A percentile compares a stretch with the other conserved stretches of the same genome.
phyloP scores from a whole-genome alignment of 352 stramenopile species.

The Peronospora destructor region DNA sequence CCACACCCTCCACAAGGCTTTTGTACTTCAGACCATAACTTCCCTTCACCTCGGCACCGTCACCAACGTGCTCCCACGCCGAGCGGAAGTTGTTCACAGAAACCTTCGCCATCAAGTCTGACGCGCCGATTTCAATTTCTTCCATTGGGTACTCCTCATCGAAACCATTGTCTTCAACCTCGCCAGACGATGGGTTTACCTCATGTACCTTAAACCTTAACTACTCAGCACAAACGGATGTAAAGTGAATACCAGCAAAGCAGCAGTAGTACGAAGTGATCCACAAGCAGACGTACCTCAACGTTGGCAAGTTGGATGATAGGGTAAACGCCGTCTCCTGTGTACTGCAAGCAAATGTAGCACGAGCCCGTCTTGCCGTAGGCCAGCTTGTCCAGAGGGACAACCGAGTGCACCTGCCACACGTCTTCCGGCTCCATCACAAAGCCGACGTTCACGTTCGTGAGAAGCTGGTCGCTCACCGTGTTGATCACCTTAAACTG shows the following conservation, averaged over 20 bases:
- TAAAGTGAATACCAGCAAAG: constrained; percentile 6
- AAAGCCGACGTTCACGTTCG: constrained; percentile 91
- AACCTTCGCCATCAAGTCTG: constrained; percentile 97
- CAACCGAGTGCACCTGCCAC: constrained; percentile 88
- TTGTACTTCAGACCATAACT: constrained; percentile 97
- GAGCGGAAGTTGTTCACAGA: constrained; percentile 93
- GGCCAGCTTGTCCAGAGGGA: constrained; percentile 80
- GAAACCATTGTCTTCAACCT: constrained; percentile 88
- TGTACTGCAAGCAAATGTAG: constrained; percentile 91
- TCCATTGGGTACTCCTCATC: constrained; percentile 99
- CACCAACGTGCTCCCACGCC: constrained; percentile 93
- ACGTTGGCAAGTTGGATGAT: constrained; percentile 87
- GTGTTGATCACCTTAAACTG: constrained; percentile 99
- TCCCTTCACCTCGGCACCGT: constrained; percentile 92
- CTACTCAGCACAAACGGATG: constrained; percentile 23
- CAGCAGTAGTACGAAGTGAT: background rate
- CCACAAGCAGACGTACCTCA: constrained; percentile 47
- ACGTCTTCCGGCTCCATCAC: constrained; percentile 87
- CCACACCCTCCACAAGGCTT: constrained; percentile 92
- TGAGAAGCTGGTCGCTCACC: constrained; percentile 95
- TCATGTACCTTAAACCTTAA: constrained; percentile 94
- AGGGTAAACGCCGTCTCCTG: constrained; percentile 64
- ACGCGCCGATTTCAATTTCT: constrained; percentile 91
- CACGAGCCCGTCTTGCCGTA: constrained; percentile 92
- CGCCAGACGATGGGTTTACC: constrained; percentile 91